Evolutionary conservation across 352 stramenopile species (phyloP).

Genomic region (Stephanocyclus meneghinianus): DNA sequence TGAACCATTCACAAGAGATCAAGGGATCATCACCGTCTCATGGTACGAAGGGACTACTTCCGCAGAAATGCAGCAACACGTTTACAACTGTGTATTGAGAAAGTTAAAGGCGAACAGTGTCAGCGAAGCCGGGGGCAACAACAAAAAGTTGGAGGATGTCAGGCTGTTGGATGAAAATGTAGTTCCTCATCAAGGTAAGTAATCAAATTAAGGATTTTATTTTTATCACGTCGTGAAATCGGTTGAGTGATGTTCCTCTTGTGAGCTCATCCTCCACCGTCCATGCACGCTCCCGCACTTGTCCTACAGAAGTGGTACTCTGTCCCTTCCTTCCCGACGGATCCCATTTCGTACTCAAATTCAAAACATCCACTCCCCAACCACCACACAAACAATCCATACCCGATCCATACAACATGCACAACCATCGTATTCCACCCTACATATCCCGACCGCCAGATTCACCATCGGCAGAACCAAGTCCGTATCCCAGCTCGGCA

Average conservation of each 20-base stretch:
- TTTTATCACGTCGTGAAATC: too few relatives aligned
- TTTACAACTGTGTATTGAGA: conserved; percentile 68
- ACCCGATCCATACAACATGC: not conserved
- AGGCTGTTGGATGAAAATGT: conserved; percentile 71
- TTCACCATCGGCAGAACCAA: conserved; percentile 76
- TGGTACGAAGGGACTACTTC: conserved; percentile 81
- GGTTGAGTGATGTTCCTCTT: too few relatives aligned
- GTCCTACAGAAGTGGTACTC: conserved; percentile 74
- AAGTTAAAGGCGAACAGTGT: conserved; percentile 57
- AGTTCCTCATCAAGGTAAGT: conserved; percentile 71
- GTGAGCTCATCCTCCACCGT: not conserved
- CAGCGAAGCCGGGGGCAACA: conserved; percentile 11
- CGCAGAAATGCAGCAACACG: conserved; percentile 72
- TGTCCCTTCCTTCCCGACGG: conserved; percentile 76
- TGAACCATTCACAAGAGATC: conserved; percentile 34
- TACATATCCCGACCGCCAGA: conserved; percentile 54
- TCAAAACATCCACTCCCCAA: conserved; percentile 50
- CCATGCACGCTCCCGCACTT: conserved; percentile 9
- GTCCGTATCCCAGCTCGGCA: conserved; percentile 26
- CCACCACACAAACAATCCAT: conserved; percentile 16
- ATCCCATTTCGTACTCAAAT: conserved; percentile 72
- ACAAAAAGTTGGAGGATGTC: conserved; percentile 56
- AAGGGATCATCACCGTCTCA: conserved; percentile 66
- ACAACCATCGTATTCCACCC: conserved; percentile 4
- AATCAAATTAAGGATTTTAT: not conserved